Percentiles rank a stretch among this genome's conserved stretches.
Conservation (phyloP, 2,329 filamentous ascomycete species). For the Furcasterigmium furcatum region DNA sequence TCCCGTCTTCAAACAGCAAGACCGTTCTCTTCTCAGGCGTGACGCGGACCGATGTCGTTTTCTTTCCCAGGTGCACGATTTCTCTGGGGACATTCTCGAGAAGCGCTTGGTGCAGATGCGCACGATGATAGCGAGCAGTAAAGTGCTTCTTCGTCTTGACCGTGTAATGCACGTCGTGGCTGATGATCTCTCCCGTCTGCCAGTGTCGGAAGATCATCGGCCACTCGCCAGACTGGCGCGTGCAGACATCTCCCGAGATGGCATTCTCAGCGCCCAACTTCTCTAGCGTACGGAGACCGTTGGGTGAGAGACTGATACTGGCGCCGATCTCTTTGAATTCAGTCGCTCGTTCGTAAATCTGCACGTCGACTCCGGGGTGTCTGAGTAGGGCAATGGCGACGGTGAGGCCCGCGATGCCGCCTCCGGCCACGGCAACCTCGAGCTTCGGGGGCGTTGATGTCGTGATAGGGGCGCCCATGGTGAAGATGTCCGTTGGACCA, state of each 20-base stretch:
- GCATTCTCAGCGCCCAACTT: conserved; percentile 45
- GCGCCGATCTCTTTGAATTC: conserved; percentile 45
- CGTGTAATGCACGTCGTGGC: conserved; percentile 35
- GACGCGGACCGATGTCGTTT: conserved; percentile 19
- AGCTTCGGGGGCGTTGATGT: no score
- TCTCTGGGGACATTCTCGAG: conserved; percentile 37
- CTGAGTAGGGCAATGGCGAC: conserved; percentile 41
- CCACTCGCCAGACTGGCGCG: no score
- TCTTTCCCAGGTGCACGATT: conserved; percentile 39
- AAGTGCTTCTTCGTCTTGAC: conserved; percentile 30
- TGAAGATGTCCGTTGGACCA: no score
- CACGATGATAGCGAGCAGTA: conserved; percentile 42
- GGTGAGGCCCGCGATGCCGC: conserved; percentile 47
- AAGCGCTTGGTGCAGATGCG: conserved; percentile 46
- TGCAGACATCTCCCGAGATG: conserved; percentile 33
- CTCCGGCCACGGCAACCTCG: conserved; percentile 43
- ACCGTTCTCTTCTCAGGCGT: no score
- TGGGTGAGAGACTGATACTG: conserved; percentile 47
- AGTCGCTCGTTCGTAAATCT: conserved; percentile 45
- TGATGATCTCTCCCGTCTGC: conserved; percentile 39
- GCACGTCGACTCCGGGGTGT: conserved; percentile 36
- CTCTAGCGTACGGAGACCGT: conserved; percentile 49
- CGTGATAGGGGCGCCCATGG: no score
- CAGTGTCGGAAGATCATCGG: conserved; percentile 26
- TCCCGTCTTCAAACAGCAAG: conserved; percentile 47